Conservation (phyloP, 164 flowering plant species). For the Tinospora cordifolia region DNA sequence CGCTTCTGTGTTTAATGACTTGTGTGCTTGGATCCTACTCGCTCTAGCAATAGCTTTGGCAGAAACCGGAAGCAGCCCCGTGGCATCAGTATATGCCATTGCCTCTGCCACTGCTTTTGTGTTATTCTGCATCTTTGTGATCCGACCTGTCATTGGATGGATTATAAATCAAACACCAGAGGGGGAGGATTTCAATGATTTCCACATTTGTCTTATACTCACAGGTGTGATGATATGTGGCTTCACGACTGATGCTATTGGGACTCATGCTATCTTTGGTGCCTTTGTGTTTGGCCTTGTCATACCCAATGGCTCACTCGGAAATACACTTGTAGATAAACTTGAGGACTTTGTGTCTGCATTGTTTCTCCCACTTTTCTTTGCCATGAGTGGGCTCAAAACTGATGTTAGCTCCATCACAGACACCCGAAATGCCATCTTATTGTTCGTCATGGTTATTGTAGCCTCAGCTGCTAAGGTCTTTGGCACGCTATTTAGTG, state of each 20-base stretch:
- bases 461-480: constrained; percentile 7
- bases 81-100: neutral
- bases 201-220: constrained; percentile 12
- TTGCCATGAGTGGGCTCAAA: constrained; percentile 14
- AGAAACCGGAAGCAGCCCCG: neutral
- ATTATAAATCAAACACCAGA: constrained; percentile 1
- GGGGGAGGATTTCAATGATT: constrained; percentile 12
- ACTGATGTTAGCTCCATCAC: neutral
- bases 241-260: constrained; percentile 15
- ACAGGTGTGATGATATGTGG: constrained; percentile 12
- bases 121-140: constrained; percentile 2
- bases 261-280: constrained; percentile 10
- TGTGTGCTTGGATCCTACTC: constrained; percentile 11
- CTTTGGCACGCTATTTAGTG: constrained; percentile 2
- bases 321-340: constrained; percentile 8
- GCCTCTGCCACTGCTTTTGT: constrained; percentile 4
- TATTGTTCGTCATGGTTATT: neutral
- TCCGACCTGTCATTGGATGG: constrained; percentile 8
- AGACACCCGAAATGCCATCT: neutral
- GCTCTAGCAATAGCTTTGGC: constrained; percentile 11
- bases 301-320: constrained; percentile 16
- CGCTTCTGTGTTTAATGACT: constrained; percentile 12
- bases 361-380: constrained; percentile 12
- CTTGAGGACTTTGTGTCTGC: constrained; percentile 12
- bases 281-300: constrained; percentile 15